Percentiles rank a stretch among this genome's conserved stretches.
Evolutionary conservation across 2,329 filamentous ascomycete species (phyloP).

Genomic region (Phialophora chinensis): DNA sequence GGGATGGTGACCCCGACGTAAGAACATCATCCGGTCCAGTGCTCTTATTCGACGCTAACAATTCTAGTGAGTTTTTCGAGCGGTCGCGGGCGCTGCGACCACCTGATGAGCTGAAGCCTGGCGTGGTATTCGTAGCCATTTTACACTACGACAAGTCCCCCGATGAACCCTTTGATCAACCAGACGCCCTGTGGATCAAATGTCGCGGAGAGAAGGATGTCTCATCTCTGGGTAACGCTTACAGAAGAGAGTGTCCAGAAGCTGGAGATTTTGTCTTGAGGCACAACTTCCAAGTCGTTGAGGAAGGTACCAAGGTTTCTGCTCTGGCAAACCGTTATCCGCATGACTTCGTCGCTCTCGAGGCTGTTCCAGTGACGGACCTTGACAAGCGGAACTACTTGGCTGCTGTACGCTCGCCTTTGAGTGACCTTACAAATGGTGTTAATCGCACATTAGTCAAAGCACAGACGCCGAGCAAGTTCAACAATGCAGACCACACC

Average conservation of each 20-base stretch:
- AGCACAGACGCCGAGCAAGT: neutral
- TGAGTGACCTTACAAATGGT: slow-evolving; percentile 16
- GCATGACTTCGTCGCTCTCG: slow-evolving; percentile 40
- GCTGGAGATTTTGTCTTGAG: slow-evolving; percentile 20
- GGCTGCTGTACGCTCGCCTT: neutral
- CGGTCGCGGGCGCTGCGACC: slow-evolving; percentile 18
- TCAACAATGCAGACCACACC: neutral
- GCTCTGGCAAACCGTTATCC: slow-evolving; percentile 34
- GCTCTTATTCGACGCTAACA: neutral
- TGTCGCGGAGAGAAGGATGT: slow-evolving; percentile 23
- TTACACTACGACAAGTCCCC: slow-evolving; percentile 23
- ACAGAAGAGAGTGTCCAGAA: slow-evolving; percentile 19
- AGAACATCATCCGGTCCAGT: neutral
- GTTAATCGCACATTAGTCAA: slow-evolving; percentile 3
- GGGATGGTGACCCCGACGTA: neutral
- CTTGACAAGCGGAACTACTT: slow-evolving; percentile 10
- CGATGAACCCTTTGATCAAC: neutral
- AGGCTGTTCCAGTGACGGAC: slow-evolving; percentile 36
- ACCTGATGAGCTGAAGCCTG: slow-evolving; percentile 18
- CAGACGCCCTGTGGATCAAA: slow-evolving; percentile 24
- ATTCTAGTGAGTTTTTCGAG: slow-evolving; percentile 22
- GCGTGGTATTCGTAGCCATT: slow-evolving; percentile 26
- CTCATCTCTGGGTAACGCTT: slow-evolving; percentile 19
- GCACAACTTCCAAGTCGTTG: slow-evolving; percentile 21
- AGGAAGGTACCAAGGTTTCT: slow-evolving; percentile 21